Base-by-base conservation (phyloP, 2,329 filamentous ascomycete species). In the Cryphonectria nitschkei region DNA sequence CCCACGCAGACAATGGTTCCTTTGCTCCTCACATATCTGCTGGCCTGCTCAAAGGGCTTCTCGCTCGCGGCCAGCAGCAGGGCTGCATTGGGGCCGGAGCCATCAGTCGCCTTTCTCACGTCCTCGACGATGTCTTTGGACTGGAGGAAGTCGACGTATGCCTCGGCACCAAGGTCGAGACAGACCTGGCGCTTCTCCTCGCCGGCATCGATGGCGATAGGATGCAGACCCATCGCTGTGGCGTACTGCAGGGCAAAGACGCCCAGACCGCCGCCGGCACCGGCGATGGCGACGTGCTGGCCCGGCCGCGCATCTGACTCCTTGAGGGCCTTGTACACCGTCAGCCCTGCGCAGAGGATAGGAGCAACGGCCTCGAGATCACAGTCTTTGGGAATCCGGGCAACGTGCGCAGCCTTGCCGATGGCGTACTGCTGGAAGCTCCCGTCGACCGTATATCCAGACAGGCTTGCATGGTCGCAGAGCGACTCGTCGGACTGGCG, bases 41-140 rank as follows among this genome's bases (percentile, higher is more conserved):
- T 90, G 58, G 95, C 95, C 84, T 98, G 95, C 84, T 97, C 94
- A 90, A 98, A 98, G 67, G 95, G 95, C 85, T 92, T 93, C 87
- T 97, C 95, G 76, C 86, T 88, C 67, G 93, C 94, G 73, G 95
- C 95, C 72, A 98, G 89, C 61, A 98, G 86, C 75, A 98, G 85
- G 73, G 95, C 94, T 52, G 93, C 95, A 77, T 97, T 92, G 6
- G 95, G 94, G 67, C 95, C 95, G 22, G 93, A 87, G 32, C 93
- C 93, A 76, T 95, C 94, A 34, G 88, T 97, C 34, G 90, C 91
- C 62, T 89, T 89, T 84, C 94, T 93, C 74, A 98, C 95, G 74
- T 96, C 93, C 75, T 88, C 88, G 75, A 97, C 92, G 37, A 98
- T 81, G 82, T 97, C 91, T 81, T 90, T 89, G 79, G 88, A 90